Evolutionary conservation across 2,329 filamentous ascomycete genomes (phyloP).

Genomic region (Cladorrhinum sp.): DNA sequence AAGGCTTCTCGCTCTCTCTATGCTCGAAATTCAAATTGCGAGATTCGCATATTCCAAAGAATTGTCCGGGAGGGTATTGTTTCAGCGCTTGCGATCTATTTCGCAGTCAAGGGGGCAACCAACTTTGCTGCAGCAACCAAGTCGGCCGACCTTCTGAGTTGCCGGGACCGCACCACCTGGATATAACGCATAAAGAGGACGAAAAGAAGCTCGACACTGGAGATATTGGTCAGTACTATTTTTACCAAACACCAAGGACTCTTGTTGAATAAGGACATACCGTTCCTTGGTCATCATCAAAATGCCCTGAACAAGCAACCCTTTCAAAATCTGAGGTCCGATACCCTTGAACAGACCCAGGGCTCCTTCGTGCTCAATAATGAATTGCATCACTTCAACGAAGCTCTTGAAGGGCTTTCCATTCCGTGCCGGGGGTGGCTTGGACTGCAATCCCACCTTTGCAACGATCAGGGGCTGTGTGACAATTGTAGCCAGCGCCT

Average conservation of each 20-base stretch:
- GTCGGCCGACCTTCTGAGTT: conserved; percentile 64
- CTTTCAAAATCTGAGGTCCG: conserved; percentile 88
- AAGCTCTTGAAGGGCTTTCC: conserved; percentile 95
- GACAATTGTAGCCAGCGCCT: conserved; percentile 82
- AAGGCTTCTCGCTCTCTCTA: background rate
- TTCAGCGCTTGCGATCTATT: conserved; percentile 25
- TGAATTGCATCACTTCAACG: conserved; percentile 90
- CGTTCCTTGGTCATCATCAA: conserved; percentile 99
- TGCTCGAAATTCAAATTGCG: background rate
- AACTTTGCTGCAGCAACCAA: conserved; percentile 59
- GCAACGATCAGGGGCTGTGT: conserved; percentile 97
- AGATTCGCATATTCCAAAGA: background rate
- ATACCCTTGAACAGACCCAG: conserved; percentile 95
- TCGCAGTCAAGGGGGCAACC: conserved; percentile 29
- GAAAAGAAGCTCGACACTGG: conserved; percentile 82
- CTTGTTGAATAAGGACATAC: conserved; percentile 43
- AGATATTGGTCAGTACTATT: conserved; percentile 15
- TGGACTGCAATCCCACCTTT: conserved; percentile 94
- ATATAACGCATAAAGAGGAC: conserved; percentile 82
- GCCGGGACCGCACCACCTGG: conserved; percentile 64
- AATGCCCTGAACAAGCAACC: conserved; percentile 87
- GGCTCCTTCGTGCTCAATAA: conserved; percentile 80
- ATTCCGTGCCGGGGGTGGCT: conserved; percentile 76
- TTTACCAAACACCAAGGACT: background rate
- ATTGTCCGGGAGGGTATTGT: background rate